These are phyloP conservation scores for Geopyxis carbonaria DNA, from an alignment of 495 filamentous ascomycete species.

Conservation along the genomic window DNA sequence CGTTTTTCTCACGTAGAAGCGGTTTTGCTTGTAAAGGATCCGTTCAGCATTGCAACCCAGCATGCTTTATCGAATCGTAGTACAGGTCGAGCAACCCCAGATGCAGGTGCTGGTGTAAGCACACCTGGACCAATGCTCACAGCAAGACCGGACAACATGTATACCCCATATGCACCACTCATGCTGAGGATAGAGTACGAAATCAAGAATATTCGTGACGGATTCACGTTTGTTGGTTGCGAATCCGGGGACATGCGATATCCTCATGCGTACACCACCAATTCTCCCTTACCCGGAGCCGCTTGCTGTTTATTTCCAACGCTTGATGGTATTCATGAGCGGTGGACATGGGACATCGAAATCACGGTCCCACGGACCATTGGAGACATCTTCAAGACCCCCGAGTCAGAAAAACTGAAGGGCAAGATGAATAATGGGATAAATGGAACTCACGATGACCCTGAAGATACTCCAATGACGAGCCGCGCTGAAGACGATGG, in stretches of 20 bases:
- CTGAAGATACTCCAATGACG: constrained; percentile 30
- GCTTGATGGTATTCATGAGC: constrained; percentile 60
- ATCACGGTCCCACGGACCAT: constrained; percentile 72
- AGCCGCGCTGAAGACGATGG: no score
- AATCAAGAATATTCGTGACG: constrained; percentile 58
- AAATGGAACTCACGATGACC: constrained; percentile 24
- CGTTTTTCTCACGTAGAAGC: neutral
- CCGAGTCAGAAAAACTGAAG: neutral
- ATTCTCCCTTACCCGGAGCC: constrained; percentile 55
- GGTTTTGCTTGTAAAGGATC: no score
- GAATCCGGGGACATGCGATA: constrained; percentile 61
- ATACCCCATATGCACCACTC: constrained; percentile 37
- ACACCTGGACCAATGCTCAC: constrained; percentile 21
- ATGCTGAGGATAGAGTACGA: constrained; percentile 54
- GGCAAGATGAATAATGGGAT: constrained; percentile 9
- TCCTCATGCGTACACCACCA: constrained; percentile 80
- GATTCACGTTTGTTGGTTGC: constrained; percentile 76
- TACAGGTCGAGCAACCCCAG: constrained; percentile 12
- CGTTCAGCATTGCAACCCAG: constrained; percentile 17
- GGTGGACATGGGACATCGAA: constrained; percentile 73
- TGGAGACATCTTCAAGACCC: constrained; percentile 43
- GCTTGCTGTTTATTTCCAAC: constrained; percentile 82
- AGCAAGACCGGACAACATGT: constrained; percentile 8
- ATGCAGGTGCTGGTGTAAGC: constrained; percentile 20
- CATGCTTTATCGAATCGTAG: constrained; percentile 14